These are phyloP conservation scores for Colletotrichum salicis DNA, from an alignment of 2,329 filamentous ascomycete genomes.

Conservation along the genomic window DNA sequence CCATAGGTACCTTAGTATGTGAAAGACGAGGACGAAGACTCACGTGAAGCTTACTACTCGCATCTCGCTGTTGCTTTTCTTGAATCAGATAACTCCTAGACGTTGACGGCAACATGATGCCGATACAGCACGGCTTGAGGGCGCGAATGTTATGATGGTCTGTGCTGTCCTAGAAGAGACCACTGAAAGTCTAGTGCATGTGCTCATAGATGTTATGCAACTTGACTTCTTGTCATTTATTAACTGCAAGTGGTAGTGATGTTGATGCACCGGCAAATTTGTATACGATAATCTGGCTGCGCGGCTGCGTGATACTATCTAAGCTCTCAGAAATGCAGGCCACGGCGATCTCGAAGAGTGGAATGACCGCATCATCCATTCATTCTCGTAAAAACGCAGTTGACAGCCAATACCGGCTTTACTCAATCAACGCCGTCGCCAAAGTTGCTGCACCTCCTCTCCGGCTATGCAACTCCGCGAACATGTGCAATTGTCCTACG, in stretches of 20 bases:
- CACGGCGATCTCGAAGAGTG: background rate
- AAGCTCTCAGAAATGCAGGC: background rate
- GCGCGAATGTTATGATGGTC: background rate
- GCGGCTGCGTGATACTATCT: background rate
- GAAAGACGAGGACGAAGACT: background rate
- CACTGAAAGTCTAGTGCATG: no score
- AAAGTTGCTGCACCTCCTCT: background rate
- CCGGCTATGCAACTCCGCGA: background rate
- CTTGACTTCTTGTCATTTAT: background rate
- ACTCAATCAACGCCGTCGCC: background rate
- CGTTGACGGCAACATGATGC: background rate
- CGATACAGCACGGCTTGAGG: background rate
- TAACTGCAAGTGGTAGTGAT: background rate
- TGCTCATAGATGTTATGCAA: background rate
- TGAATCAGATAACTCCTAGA: conserved; percentile 4
- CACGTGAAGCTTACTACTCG: conserved; percentile 14
- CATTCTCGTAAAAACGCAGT: background rate
- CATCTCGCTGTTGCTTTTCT: conserved; percentile 17
- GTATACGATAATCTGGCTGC: background rate
- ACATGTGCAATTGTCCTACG: background rate
- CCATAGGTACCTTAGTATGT: no score
- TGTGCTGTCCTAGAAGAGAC: no score
- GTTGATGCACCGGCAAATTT: background rate
- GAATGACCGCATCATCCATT: background rate
- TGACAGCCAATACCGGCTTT: background rate